Evolutionary conservation across 2,329 filamentous ascomycete genomes (phyloP).

Genomic region (Orbilia blumenaviensis): DNA sequence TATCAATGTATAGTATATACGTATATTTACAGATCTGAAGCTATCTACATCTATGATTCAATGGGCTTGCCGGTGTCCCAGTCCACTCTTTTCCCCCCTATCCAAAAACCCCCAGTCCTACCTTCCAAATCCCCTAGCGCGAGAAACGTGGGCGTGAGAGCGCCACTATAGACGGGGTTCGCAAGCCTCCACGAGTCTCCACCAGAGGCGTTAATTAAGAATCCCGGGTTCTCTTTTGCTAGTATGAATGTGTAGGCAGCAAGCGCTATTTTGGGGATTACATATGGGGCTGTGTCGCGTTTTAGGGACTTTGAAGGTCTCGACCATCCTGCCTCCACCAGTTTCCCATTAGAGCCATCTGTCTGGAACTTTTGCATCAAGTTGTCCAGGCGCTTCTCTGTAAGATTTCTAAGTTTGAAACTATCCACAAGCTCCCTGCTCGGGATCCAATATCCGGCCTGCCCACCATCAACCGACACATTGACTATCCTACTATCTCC

Average conservation of each 20-base stretch:
- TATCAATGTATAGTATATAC: too few relatives aligned
- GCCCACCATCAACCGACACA: constrained; percentile 59
- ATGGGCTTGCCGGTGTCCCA: too few relatives aligned
- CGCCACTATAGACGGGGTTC: constrained; percentile 21
- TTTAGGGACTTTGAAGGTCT: constrained; percentile 55
- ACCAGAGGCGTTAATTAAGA: constrained; percentile 61
- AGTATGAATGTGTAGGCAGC: constrained; percentile 59
- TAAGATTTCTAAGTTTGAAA: constrained; percentile 57
- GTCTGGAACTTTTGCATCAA: constrained; percentile 58
- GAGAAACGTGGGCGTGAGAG: constrained; percentile 60
- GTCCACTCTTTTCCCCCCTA: background rate
- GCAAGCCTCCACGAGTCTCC: constrained; percentile 59
- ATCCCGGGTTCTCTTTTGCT: constrained; percentile 57
- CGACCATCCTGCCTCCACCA: constrained; percentile 43
- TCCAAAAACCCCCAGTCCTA: constrained; percentile 60
- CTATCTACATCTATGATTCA: too few relatives aligned
- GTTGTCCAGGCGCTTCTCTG: constrained; percentile 57
- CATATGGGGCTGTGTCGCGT: constrained; percentile 58
- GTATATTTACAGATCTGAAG: too few relatives aligned
- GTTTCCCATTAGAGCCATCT: background rate
- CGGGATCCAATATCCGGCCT: constrained; percentile 49
- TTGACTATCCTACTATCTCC: constrained; percentile 60
- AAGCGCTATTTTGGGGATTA: constrained; percentile 60
- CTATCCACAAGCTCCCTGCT: constrained; percentile 53
- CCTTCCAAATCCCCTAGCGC: constrained; percentile 60